Evolutionary conservation across 2,329 filamentous ascomycete genomes (phyloP), one percentile per base, ranked within the genome.

Genomic region (Erysiphe pulchra): DNA sequence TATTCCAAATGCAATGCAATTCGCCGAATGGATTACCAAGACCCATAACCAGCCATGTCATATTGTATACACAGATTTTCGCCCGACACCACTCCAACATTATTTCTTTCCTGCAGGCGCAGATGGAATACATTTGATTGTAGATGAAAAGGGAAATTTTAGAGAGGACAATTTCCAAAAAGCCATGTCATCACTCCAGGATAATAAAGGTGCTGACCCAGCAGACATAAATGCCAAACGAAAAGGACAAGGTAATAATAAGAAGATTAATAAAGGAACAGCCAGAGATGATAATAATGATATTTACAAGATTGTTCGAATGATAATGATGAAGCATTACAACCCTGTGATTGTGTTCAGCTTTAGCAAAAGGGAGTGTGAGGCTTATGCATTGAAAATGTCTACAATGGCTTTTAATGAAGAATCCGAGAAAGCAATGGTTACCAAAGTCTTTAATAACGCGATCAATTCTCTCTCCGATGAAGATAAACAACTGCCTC

Each of bases 301-400:
- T 62, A 93, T 98, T 50, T 85, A 84, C 66, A 95, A 94, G 68
- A 93, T 98, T 56, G 81, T 98, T 53, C 82, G 81, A 62, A 98
- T 98, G 90, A 92, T 95, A 54, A 92, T 98, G 78, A 71, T 83
- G 63, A 93, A 86, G 65, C 90, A 81, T 59, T 92, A 90, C 63
- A 94, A 98, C 57, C 90, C 90, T 0, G 90, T 95, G 55, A 98
- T 98, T 59, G 85, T 98, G 36, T 98, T 98, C 72, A 95, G 87
- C 62, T 98, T 98, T 66, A 94, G 86, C 69, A 98, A 98, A 66
- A 73, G 87, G 52, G 87, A 95, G 56, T 94, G 87, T 59, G 90
- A 98, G 63, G 76, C 77, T 50, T 77, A 90, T 61, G 90, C 90
- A 1, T 67, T 98, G 42, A 74, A 84, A 53, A 86, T 94, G 65